These are phyloP conservation scores for Simmondsia chinensis DNA, from an alignment of 148 eudicot species.

Conservation along the genomic window DNA sequence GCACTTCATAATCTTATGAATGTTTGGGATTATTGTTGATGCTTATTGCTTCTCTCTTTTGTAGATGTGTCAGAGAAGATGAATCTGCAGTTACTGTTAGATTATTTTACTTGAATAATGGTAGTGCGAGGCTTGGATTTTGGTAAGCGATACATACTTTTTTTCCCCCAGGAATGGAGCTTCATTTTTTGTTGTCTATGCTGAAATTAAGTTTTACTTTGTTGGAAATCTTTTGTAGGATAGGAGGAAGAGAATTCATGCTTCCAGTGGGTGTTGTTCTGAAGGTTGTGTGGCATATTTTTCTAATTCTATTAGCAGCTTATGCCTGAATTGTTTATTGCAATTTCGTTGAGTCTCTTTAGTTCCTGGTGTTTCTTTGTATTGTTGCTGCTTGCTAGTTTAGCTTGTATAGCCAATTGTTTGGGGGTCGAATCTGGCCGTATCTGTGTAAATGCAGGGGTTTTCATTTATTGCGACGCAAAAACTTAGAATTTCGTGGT, in stretches of 20 bases:
- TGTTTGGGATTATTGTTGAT: background rate
- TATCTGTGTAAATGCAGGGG: too few relatives aligned
- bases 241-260: constrained; percentile 69
- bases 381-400: background rate
- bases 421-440: too few relatives aligned
- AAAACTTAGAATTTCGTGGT: too few relatives aligned
- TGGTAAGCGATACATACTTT: constrained; percentile 45
- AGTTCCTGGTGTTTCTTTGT: background rate
- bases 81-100: constrained; percentile 73
- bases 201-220: constrained; percentile 2
- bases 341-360: too few relatives aligned
- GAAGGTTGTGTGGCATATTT: constrained; percentile 37
- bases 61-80: constrained; percentile 91
- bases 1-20: too few relatives aligned
- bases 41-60: constrained; percentile 5
- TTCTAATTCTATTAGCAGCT: constrained; percentile 6
- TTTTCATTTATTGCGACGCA: too few relatives aligned
- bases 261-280: constrained; percentile 86
- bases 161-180: background rate
- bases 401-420: too few relatives aligned
- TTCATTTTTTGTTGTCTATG: background rate
- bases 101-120: constrained; percentile 78
- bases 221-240: constrained; percentile 45
- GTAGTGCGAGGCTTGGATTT: constrained; percentile 97
- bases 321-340: background rate